These are phyloP conservation scores for Iris macrosiphon DNA, from an alignment of 106 monocot species.

Conservation along the genomic window DNA sequence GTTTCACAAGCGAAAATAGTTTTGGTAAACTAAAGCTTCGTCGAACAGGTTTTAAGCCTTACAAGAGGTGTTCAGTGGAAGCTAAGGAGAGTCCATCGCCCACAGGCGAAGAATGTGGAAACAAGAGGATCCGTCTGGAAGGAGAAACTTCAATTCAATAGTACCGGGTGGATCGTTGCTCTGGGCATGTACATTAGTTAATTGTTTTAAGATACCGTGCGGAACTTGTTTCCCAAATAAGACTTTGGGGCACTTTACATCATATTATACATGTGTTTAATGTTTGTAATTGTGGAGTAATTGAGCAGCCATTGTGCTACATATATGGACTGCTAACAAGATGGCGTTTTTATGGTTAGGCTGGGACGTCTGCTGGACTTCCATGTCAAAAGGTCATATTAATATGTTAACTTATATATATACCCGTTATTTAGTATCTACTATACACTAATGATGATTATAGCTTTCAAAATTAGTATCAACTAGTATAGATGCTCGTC, in stretches of 20 bases:
- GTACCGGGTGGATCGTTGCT: neutral
- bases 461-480: no score
- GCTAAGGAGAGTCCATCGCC: conserved; percentile 32
- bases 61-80: conserved; percentile 77
- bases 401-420: no score
- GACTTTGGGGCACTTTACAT: neutral
- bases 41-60: conserved; percentile 84
- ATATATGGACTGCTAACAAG: conserved; percentile 2
- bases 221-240: neutral
- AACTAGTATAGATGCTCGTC: no score
- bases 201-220: no score
- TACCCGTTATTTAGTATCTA: no score
- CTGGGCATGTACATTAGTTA: neutral
- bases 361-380: no score
- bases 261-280: neutral
- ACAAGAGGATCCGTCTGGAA: conserved; percentile 62
- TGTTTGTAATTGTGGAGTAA: conserved; percentile 4
- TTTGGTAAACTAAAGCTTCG: conserved; percentile 32
- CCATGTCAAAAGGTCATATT: no score
- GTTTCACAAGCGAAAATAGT: conserved; percentile 15
- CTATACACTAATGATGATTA: no score
- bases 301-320: conserved; percentile 7
- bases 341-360: neutral
- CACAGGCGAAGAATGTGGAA: conserved; percentile 33
- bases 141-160: conserved; percentile 36